Base-by-base conservation (phyloP, 2,329 filamentous ascomycete genomes). In the Sclerotinia nivalis region DNA sequence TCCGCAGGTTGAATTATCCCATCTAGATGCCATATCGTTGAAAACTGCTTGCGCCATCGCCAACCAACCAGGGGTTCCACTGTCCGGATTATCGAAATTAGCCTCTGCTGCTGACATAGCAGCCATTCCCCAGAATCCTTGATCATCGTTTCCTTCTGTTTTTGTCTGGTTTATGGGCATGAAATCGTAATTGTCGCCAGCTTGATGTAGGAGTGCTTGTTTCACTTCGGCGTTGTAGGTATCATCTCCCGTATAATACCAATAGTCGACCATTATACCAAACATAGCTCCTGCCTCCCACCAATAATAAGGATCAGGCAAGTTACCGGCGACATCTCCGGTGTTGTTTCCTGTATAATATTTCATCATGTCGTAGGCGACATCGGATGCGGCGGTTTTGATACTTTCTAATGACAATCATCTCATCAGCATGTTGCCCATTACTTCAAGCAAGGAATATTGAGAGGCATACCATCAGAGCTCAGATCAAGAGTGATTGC, bases 221-320 rank as follows among this genome's bases (percentile, higher is more conserved):
- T 70, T 69, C 91, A 74, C 69, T 18, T 69, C 81, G 12, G 88
- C 81, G 77, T 93, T 93, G 81, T 91, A 95, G 61, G 85, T 84
- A 13, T 84, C 82, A 76, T 94, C 91, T 25, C 88, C 88, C 0
- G 91, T 94, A 78, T 92, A 92, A 77, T 89, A 91, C 91, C 91
- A 96, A 79, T 95, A 96, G 75, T 96, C 91, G 69, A 96, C 84
- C 71, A 96, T 82, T 7, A 89, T 84, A 47, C 86, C 87, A 80
- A 89, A 84, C 82, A 93, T 88, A 84, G 90, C 80, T 91, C 90
- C 92, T 88, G 93, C 87, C 74, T 86, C 84, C 72, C 72, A 74
- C 72, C 71, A 72, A 49, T 72, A 72, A 59, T 72, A 72, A n/a
- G 71, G 71, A 28, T 69, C 56, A 34, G 84, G 81, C 66, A 87